A percentile compares a stretch with the other conserved stretches of the same genome.
Conservation (phyloP, 2,329 filamentous ascomycete species). For the Domatiomyces catenatus region DNA sequence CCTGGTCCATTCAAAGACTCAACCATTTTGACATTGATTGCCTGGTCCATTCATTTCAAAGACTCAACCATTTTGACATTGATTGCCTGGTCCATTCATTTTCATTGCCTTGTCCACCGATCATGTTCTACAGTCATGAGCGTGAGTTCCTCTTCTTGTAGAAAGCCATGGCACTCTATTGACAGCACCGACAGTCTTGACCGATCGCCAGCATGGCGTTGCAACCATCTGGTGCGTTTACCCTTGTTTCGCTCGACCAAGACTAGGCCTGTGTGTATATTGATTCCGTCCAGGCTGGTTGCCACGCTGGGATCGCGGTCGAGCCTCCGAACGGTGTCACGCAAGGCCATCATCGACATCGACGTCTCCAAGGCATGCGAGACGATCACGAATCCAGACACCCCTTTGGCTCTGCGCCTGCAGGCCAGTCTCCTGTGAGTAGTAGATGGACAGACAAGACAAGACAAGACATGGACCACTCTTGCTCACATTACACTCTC, state of each 20-base stretch:
- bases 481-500: conserved; percentile 8
- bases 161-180: conserved; percentile 9
- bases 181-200: conserved; percentile 45
- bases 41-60: neutral
- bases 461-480: neutral
- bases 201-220: conserved; percentile 74
- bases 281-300: conserved; percentile 52
- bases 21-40: too few species aligned
- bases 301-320: conserved; percentile 71
- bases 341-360: conserved; percentile 77
- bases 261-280: neutral
- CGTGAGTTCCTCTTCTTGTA: conserved; percentile 40
- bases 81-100: conserved; percentile 4
- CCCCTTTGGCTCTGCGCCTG: conserved; percentile 75
- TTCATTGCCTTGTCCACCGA: conserved; percentile 3
- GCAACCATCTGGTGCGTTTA: conserved; percentile 72
- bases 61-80: conserved; percentile 1
- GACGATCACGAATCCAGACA: conserved; percentile 72
- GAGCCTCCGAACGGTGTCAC: conserved; percentile 55
- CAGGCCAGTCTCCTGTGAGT: conserved; percentile 70
- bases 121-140: conserved; percentile 93
- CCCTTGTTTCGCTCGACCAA: neutral
- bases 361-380: conserved; percentile 73
- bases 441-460: neutral
- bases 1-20: conserved; percentile 4